Evolutionary conservation across 345 rosid species (phyloP), one percentile per base, ranked within the genome.

Genomic region (Kandelia obovata): DNA sequence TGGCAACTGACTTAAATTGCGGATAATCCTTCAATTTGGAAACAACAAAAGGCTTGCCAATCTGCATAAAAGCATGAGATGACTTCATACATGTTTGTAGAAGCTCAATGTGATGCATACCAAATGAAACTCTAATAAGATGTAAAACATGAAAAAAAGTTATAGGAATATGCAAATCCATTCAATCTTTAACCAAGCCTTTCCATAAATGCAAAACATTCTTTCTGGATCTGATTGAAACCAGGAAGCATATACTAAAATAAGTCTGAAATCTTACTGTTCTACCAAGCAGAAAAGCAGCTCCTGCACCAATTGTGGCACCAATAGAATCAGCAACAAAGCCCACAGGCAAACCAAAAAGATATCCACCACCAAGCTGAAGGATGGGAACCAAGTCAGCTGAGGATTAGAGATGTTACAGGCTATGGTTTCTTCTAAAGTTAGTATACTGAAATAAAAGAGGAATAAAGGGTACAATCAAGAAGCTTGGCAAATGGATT

Each of bases 311-410:
- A 71, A 90, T 46, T 21, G 96, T 86, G 59, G 98, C 96, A 46
- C 99, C 99, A 31, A 95, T 79, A 10, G 99, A 95, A 85, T 95
- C 99, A 5, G 97, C 96, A 71, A 95, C 75, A 74, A 95, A 95
- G 34, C 99, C 99, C 79, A 92, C 78, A 15, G 93, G 96, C 64
- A 92, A 80, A 52, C 99, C 99, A 75, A 90, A 95, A 76, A 95
- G 96, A 81, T 95, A 95, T 61, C 99, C 99, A 64, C 99, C 99
- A 67, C 99, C 99, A 71, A 95, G 87, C 99, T 95, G 87, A 63
- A 83, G 74, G 67, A 81, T 56, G 75, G 43, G 75, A 31, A 71
- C 58, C 75, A 66, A 69, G 35, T 77, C 28, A 63, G 51, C 21
- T 6, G 51, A 67, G 39, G 59, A 56, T 21, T 27, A 56, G 30